phyloP scores from a whole-genome alignment of 1,284 basidiomycete genomes.

The Ceratobasidium sp. region DNA sequence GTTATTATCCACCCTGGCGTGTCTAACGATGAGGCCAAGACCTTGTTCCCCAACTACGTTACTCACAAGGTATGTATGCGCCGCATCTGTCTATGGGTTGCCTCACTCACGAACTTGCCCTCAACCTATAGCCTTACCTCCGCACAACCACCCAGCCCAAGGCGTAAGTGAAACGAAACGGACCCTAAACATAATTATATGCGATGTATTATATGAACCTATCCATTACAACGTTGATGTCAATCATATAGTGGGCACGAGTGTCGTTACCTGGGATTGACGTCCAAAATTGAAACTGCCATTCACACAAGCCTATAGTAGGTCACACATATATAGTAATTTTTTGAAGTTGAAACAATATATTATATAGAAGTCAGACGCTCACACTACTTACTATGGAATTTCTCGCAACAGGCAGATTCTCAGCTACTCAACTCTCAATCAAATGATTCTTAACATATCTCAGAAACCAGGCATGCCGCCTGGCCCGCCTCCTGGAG shows the following conservation, averaged over 20 bases:
- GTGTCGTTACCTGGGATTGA: too few relatives aligned
- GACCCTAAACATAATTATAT: background rate
- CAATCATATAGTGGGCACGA: too few relatives aligned
- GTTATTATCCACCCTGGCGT: slow-evolving; percentile 96
- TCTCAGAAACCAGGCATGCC: slow-evolving; percentile 7
- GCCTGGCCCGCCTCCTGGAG: slow-evolving; percentile 1
- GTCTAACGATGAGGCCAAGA: slow-evolving; percentile 87
- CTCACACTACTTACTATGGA: too few relatives aligned
- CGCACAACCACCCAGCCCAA: slow-evolving; percentile 69
- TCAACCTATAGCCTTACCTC: slow-evolving; percentile 68
- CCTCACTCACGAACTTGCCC: background rate
- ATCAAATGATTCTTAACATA: too few relatives aligned
- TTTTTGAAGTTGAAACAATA: too few relatives aligned
- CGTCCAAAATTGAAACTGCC: too few relatives aligned
- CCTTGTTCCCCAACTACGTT: slow-evolving; percentile 79
- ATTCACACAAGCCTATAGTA: too few relatives aligned
- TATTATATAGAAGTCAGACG: too few relatives aligned
- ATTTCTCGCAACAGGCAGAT: too few relatives aligned
- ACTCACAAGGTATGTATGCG: slow-evolving; percentile 67
- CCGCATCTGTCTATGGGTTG: background rate
- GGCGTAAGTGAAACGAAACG: slow-evolving; percentile 2
- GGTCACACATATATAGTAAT: too few relatives aligned
- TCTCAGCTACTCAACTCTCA: too few relatives aligned
- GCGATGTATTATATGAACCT: slow-evolving; percentile 1
- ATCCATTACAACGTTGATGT: too few relatives aligned